A percentile compares a stretch with the other conserved stretches of the same genome.
Evolutionary conservation across 768 basidiomycete species (phyloP).

Genomic region (Tylopilus subfusipes): DNA sequence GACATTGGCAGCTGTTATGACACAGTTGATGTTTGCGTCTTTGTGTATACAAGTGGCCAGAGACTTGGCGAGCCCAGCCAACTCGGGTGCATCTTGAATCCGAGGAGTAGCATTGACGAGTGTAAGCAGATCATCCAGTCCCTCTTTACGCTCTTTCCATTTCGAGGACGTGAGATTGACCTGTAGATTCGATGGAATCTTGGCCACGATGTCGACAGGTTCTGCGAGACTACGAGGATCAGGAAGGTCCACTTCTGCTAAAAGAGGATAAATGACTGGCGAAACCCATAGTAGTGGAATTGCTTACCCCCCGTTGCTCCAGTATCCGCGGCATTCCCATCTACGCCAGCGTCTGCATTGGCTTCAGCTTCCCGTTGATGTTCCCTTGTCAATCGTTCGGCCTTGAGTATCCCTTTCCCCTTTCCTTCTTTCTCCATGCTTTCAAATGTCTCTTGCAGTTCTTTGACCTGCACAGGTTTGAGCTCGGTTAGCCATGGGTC

Average conservation of each 20-base stretch:
- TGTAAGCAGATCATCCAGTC: constrained; percentile 75
- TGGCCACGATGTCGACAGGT: constrained; percentile 71
- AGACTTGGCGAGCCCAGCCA: constrained; percentile 71
- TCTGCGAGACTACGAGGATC: constrained; percentile 83
- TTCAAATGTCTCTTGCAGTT: constrained; percentile 89
- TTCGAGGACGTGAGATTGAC: constrained; percentile 81
- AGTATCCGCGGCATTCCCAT: constrained; percentile 37
- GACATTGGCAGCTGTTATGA: constrained; percentile 81
- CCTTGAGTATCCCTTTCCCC: constrained; percentile 78
- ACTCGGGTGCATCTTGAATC: constrained; percentile 76
- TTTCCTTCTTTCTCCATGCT: constrained; percentile 78
- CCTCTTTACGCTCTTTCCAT: constrained; percentile 97
- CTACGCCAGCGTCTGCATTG: constrained; percentile 36
- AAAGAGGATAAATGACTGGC: constrained; percentile 9
- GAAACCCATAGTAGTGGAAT: not conserved
- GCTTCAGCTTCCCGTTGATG: constrained; percentile 70
- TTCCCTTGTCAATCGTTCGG: constrained; percentile 71
- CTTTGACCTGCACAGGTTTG: constrained; percentile 96
- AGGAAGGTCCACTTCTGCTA: constrained; percentile 48
- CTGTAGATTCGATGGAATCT: constrained; percentile 73
- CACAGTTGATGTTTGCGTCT: constrained; percentile 95
- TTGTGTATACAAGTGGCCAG: constrained; percentile 77
- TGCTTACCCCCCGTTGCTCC: constrained; percentile 51
- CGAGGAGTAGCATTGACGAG: constrained; percentile 66
- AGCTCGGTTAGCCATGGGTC: constrained; percentile 84